These are phyloP conservation scores for Eucommia ulmoides DNA, from an alignment of 257 asterid species.

Conservation along the genomic window DNA sequence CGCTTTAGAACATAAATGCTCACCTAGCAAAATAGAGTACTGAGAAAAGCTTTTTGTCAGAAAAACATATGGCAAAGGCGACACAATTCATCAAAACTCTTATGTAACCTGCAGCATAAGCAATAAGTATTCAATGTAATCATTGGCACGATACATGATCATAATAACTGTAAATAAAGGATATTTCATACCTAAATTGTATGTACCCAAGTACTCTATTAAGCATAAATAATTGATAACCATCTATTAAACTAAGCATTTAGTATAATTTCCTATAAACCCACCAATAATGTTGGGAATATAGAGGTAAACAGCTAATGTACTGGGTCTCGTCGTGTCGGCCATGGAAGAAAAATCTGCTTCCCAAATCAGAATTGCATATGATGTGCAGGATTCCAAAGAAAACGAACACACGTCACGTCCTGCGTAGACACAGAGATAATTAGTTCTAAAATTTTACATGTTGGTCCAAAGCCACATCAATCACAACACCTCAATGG, in stretches of 20 bases:
- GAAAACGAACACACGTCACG: no score
- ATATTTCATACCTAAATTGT: neutral
- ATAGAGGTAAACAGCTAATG: slow-evolving; percentile 61
- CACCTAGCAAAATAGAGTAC: slow-evolving; percentile 75
- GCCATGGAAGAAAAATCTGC: slow-evolving; percentile 23
- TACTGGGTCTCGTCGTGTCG: slow-evolving; percentile 42
- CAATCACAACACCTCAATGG: no score
- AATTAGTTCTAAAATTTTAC: no score
- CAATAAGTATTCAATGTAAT: neutral
- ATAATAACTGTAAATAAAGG: neutral
- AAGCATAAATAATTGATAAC: neutral
- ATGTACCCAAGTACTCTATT: slow-evolving; percentile 1
- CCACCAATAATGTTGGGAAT: slow-evolving; percentile 87
- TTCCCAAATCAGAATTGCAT: neutral
- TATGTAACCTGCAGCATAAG: slow-evolving; percentile 42
- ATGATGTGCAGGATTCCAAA: neutral
- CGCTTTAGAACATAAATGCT: neutral
- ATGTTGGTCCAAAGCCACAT: no score
- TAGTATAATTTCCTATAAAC: neutral
- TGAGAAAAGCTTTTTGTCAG: slow-evolving; percentile 69
- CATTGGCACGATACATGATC: neutral
- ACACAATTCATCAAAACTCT: slow-evolving; percentile 75
- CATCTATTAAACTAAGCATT: slow-evolving; percentile 3
- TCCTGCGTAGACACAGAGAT: no score
- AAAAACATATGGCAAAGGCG: slow-evolving; percentile 86